phyloP scores from a whole-genome alignment of 768 basidiomycete genomes.

The Termitomyces eurrhizus region DNA sequence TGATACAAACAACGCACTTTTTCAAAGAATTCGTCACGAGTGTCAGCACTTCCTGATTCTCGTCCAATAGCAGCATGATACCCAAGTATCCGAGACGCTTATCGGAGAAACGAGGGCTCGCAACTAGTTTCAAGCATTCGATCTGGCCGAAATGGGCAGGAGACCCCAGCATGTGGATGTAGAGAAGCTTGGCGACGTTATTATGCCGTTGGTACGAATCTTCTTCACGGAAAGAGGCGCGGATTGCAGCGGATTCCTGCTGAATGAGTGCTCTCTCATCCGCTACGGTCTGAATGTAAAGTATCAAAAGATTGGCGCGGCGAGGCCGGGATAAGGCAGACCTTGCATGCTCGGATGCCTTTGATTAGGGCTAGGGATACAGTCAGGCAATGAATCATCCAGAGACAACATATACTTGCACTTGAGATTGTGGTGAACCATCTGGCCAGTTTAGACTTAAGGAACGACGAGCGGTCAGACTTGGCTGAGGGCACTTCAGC shows the following conservation, averaged over 20 bases:
- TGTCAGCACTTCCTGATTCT: conserved; percentile 96
- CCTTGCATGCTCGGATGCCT: conserved; percentile 97
- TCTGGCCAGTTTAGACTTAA: conserved; percentile 22
- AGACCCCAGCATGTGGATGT: conserved; percentile 98
- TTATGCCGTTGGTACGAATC: conserved; percentile 94
- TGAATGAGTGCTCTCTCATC: conserved; percentile 97
- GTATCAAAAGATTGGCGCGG: conserved; percentile 14
- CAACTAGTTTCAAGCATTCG: conserved; percentile 92
- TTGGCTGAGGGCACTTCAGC: conserved; percentile 3
- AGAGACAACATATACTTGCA: conserved; percentile 36
- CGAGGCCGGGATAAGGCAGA: conserved; percentile 24
- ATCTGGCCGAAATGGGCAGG: conserved; percentile 99
- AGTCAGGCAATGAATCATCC: conserved; percentile 20
- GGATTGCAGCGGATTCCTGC: conserved; percentile 95
- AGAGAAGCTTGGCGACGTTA: conserved; percentile 96
- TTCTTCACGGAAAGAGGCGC: conserved; percentile 96
- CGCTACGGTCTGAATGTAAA: conserved; percentile 75
- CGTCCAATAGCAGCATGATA: conserved; percentile 96
- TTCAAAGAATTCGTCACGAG: conserved; percentile 98
- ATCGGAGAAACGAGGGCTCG: conserved; percentile 92
- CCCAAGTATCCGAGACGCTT: conserved; percentile 96
- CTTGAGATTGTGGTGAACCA: conserved; percentile 88
- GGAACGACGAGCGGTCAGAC: not conserved
- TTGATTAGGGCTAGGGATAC: conserved; percentile 80
- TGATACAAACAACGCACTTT: conserved; percentile 57